Percentiles rank a stretch among this genome's conserved stretches.
These are phyloP conservation scores for Tremella mesenterica DNA, from an alignment of 768 basidiomycete species.

Conservation along the genomic window DNA sequence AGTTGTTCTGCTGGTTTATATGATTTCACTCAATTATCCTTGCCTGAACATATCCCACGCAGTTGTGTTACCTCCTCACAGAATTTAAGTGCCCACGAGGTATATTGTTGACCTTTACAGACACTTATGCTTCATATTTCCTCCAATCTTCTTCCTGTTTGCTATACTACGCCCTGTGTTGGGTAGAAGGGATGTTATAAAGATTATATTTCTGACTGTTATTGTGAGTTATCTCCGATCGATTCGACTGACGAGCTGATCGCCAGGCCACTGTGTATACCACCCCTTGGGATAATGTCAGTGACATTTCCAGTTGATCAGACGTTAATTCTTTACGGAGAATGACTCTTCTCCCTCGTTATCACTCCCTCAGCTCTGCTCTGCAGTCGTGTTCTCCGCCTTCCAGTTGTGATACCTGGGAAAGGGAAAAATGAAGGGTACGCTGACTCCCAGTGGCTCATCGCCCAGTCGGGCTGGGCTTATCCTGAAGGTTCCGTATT, in stretches of 20 bases:
- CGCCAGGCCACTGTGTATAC: slow-evolving; percentile 40
- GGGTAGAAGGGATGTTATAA: slow-evolving; percentile 35
- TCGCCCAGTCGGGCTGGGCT: slow-evolving; percentile 29
- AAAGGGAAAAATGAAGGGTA: background rate
- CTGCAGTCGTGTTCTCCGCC: too few species aligned
- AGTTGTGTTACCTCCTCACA: background rate
- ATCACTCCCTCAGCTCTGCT: too few species aligned
- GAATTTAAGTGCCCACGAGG: background rate
- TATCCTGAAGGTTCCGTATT: slow-evolving; percentile 38
- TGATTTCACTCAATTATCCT: too few species aligned
- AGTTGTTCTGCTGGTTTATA: too few species aligned
- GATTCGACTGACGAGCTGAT: background rate
- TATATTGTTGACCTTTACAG: slow-evolving; percentile 7
- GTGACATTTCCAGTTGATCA: too few species aligned
- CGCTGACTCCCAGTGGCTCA: slow-evolving; percentile 19
- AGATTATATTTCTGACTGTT: slow-evolving; percentile 31
- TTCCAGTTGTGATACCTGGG: background rate
- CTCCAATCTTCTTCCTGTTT: slow-evolving; percentile 29
- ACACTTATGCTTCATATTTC: slow-evolving; percentile 32
- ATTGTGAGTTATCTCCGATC: slow-evolving; percentile 23
- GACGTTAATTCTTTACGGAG: too few species aligned
- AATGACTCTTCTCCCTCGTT: background rate
- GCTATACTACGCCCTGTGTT: slow-evolving; percentile 30
- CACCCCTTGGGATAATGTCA: slow-evolving; percentile 44
- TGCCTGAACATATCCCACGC: too few species aligned